Evolutionary conservation across 352 stramenopile genomes (phyloP).

Genomic region (Phytophthora hybrid): DNA sequence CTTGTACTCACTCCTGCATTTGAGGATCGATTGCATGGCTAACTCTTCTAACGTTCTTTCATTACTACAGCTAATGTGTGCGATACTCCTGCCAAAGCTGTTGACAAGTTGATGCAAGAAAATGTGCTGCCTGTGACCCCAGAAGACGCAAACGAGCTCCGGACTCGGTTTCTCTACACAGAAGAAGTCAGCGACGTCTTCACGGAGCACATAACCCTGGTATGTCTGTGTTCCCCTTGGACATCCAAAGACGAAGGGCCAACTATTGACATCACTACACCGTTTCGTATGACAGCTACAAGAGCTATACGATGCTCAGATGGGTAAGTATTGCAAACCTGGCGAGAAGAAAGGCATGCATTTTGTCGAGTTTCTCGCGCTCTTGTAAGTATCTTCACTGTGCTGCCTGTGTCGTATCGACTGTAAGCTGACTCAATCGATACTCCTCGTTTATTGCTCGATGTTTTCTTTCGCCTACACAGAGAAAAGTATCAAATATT

Average conservation of each 20-base stretch:
- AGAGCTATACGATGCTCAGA: conserved; percentile 79
- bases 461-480: background rate
- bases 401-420: background rate
- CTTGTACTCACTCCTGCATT: conserved; percentile 5
- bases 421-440: background rate
- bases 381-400: conserved; percentile 46
- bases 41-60: background rate
- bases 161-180: conserved; percentile 74
- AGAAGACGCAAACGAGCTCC: conserved; percentile 80
- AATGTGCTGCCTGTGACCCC: conserved; percentile 55
- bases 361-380: conserved; percentile 64
- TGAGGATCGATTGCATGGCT: background rate
- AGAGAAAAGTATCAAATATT: conserved; percentile 77
- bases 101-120: conserved; percentile 74
- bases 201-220: conserved; percentile 74
- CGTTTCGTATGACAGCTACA: conserved; percentile 52
- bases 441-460: too few species aligned
- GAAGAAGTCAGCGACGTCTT: conserved; percentile 82
- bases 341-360: conserved; percentile 86
- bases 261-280: background rate
- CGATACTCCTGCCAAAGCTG: conserved; percentile 71
- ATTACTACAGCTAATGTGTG: conserved; percentile 57
- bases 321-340: conserved; percentile 76
- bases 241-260: too few species aligned
- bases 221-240: conserved; percentile 31